phyloP scores from a whole-genome alignment of 148 eudicot genomes.

The Chenopodium quinoa region DNA sequence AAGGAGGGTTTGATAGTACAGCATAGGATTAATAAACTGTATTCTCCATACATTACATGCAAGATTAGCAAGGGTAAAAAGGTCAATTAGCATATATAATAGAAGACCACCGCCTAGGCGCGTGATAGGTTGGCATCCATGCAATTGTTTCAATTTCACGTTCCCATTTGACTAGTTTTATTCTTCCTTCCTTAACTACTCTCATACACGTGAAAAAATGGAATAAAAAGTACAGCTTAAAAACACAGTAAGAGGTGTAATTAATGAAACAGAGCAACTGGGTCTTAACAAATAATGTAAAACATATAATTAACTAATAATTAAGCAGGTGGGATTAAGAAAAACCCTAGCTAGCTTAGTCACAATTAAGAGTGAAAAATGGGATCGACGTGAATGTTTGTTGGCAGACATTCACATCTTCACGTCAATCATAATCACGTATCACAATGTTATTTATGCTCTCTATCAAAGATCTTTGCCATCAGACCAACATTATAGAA shows the following conservation, averaged over 20 bases:
- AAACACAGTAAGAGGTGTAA: not conserved
- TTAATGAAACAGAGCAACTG: conserved; percentile 30
- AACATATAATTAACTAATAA: not conserved
- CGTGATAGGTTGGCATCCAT: conserved; percentile 53
- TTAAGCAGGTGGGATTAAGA: conserved; percentile 2
- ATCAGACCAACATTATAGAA: conserved; percentile 8
- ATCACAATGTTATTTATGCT: conserved; percentile 25
- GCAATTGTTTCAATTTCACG: conserved; percentile 44
- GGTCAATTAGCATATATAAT: conserved; percentile 7
- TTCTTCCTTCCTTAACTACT: not conserved
- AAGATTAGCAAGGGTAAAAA: conserved; percentile 16
- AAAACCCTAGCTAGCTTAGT: not conserved
- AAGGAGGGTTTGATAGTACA: not conserved
- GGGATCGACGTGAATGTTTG: conserved; percentile 91
- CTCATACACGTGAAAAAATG: conserved; percentile 3
- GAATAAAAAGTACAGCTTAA: not conserved
- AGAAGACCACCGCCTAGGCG: conserved; percentile 77
- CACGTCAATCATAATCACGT: conserved; percentile 17
- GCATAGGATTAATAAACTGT: not conserved
- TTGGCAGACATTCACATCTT: conserved; percentile 67
- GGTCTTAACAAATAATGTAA: conserved; percentile 18
- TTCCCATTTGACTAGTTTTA: conserved; percentile 46
- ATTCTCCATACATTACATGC: not conserved
- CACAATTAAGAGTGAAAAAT: conserved; percentile 34
- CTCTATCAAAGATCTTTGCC: conserved; percentile 25